A percentile compares a stretch with the other conserved stretches of the same genome.
These are phyloP conservation scores for Vanrija humicola DNA, from an alignment of 1,284 basidiomycete genomes.

Conservation along the genomic window DNA sequence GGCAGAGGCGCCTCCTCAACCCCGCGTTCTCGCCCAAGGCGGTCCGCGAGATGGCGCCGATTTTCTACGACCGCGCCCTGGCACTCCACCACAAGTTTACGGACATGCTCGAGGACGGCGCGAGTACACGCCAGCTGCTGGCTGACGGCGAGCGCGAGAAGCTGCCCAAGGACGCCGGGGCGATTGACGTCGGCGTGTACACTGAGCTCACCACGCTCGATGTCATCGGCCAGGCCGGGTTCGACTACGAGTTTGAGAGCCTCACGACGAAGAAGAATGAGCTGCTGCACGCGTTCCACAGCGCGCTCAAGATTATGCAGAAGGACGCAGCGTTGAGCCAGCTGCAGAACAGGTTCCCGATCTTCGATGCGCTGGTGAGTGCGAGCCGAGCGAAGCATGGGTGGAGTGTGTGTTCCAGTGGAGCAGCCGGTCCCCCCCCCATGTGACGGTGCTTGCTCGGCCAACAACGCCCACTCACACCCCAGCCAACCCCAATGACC, in stretches of 20 bases:
- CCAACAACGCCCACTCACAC: no score
- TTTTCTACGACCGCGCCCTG: conserved; percentile 62
- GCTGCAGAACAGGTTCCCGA: no score
- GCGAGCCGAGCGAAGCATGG: no score
- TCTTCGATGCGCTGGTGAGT: no score
- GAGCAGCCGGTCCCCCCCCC: no score
- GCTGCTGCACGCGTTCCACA: conserved; percentile 32
- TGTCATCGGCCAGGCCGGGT: conserved; percentile 64
- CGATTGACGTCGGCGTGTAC: conserved; percentile 58
- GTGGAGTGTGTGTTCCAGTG: no score
- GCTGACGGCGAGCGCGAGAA: conserved; percentile 12
- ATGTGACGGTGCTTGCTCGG: no score
- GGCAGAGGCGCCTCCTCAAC: conserved; percentile 53
- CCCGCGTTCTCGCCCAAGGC: conserved; percentile 46
- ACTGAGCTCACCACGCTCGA: conserved; percentile 61
- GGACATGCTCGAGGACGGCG: conserved; percentile 11
- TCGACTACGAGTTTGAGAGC: conserved; percentile 57
- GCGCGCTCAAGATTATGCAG: no score
- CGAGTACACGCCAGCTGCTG: conserved; percentile 23
- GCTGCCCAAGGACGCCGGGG: conserved; percentile 2
- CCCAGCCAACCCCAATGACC: no score
- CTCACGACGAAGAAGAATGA: conserved; percentile 27
- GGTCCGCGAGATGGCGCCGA: conserved; percentile 52
- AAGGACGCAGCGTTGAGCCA: no score
- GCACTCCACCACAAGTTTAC: conserved; percentile 50